Base-by-base conservation (phyloP, 106 monocot species). In the Iris macrosiphon region DNA sequence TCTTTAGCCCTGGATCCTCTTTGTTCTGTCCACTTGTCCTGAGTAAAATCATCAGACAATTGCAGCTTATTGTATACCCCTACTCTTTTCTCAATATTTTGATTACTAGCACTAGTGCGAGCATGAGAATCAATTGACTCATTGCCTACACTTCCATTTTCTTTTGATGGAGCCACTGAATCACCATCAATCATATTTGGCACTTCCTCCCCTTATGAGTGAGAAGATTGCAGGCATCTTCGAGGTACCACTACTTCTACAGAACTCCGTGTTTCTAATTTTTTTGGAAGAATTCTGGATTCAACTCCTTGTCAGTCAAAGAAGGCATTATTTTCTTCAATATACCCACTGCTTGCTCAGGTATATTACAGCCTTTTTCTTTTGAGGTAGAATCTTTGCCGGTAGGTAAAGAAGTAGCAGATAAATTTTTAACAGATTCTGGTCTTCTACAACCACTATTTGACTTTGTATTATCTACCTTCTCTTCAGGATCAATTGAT, bases 241-340 rank as follows among this genome's bases (percentile, higher is more conserved):
- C 71, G 85, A 55, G 90, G 96, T 45, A 86, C 33, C 19, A 91
- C 87, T 22, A 98, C 96, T 75, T 98, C 96, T 10, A 83, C 85
- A 30, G 75, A n/a, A 34, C 19, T 60, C 52, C 86, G 76, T 53
- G 79, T 72, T 70, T 89, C 95, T 26, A 98, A 83, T 47, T 90
- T n/a, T n/a, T 90, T 59, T 91, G 96, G 42, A 98, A 98, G 57
- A 98, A 98, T 32, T 98, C 90, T 52, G 77, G 72, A 51, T 98
- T 98, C 59, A 91, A 31, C 60, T 86, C 90, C 66, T 85, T 95
- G 62, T 95, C 89, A 41, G 64, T 88, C 62, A 94, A 73, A 63
- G 87, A 74, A 23, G 88, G 82, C 44, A 53, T 64, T 59, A 68
- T 87, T 46, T 80, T 98, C 78, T 80, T 98, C 45, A 98, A 50